Percentiles rank a stretch among this genome's conserved stretches.
These are phyloP conservation scores for Alternaria postmessia DNA, from an alignment of 2,329 filamentous ascomycete genomes.

Conservation along the genomic window DNA sequence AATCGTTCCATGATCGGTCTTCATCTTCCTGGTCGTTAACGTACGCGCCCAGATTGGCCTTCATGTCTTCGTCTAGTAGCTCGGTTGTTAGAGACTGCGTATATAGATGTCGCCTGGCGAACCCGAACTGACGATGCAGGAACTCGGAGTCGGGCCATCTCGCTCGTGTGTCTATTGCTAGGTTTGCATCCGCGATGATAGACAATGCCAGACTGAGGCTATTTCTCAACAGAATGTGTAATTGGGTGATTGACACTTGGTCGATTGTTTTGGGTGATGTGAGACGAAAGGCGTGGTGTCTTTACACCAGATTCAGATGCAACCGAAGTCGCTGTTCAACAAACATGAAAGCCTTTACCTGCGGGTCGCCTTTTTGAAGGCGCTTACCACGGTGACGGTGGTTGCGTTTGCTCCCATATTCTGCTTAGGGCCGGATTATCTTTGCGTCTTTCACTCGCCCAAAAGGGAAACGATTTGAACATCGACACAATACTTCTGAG, in stretches of 20 bases:
- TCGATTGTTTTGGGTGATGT: not conserved
- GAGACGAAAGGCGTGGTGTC: not conserved
- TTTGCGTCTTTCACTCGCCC: not conserved
- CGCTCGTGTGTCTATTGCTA: not conserved
- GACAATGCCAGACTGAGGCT: not conserved
- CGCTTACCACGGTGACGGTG: not conserved
- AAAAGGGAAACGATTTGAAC: not conserved
- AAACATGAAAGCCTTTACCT: not conserved
- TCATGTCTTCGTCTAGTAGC: not conserved
- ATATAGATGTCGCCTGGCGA: not conserved
- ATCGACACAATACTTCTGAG: not conserved
- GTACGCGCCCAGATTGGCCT: not conserved
- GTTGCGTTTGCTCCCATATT: not conserved
- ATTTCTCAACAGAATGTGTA: not conserved
- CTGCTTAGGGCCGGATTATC: not conserved
- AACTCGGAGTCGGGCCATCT: conserved; percentile 5
- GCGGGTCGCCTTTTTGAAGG: not conserved
- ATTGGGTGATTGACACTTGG: not conserved
- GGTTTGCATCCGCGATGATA: not conserved
- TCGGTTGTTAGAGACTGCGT: not conserved
- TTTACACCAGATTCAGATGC: not conserved
- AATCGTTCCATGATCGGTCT: not conserved
- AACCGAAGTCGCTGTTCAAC: not conserved
- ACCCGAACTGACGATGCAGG: not conserved
- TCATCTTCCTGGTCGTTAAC: conserved; percentile 1